A percentile compares a stretch with the other conserved stretches of the same genome.
phyloP scores from a whole-genome alignment of 306 rosid genomes.

The Citrullus mucosospermus region DNA sequence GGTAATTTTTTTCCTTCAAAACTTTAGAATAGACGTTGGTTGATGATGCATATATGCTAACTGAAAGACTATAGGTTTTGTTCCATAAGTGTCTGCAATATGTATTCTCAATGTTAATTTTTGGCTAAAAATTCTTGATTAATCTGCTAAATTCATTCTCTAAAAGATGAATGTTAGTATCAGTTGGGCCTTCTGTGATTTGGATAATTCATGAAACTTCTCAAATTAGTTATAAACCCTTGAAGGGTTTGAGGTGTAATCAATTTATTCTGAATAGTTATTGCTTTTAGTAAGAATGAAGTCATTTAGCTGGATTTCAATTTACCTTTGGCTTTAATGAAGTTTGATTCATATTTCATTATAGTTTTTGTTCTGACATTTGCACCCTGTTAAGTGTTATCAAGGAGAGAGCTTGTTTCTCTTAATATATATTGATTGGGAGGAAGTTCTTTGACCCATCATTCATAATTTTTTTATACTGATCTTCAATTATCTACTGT shows the following conservation, averaged over 20 bases:
- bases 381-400: not conserved
- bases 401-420: not conserved
- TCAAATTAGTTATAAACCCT: not conserved
- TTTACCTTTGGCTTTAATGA: not conserved
- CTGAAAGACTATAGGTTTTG: not conserved
- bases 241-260: not conserved
- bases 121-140: not conserved
- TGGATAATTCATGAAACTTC: not conserved
- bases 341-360: not conserved
- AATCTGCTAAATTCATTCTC: not conserved
- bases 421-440: not conserved
- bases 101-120: not conserved
- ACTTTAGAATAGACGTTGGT: not conserved
- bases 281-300: not conserved
- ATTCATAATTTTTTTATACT: not conserved
- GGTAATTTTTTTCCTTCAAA: constrained; percentile 11
- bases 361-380: not conserved
- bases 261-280: not conserved
- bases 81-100: not conserved
- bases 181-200: not conserved
- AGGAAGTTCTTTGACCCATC: not conserved
- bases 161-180: not conserved
- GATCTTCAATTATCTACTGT: not conserved
- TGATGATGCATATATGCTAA: not conserved
- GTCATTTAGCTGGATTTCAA: not conserved